Evolutionary conservation across 495 filamentous ascomycete genomes (phyloP).

Genomic region (Hyaloscypha variabilis): DNA sequence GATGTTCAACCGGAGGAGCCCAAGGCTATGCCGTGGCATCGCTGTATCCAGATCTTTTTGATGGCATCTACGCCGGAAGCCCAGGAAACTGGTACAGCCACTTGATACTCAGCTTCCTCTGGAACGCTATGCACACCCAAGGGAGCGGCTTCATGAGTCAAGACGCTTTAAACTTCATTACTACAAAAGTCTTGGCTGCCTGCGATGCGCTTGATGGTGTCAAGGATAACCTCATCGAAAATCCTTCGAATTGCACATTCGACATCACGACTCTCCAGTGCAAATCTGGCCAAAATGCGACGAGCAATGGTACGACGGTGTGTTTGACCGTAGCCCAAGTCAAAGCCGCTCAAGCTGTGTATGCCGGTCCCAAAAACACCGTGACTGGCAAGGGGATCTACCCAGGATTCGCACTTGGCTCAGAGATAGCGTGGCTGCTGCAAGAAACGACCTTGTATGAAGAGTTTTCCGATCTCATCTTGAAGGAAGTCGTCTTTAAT

Average conservation of each 20-base stretch:
- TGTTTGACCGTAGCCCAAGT: conserved; percentile 39
- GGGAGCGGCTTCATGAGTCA: conserved; percentile 32
- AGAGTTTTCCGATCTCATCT: conserved; percentile 43
- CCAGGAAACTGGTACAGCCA: conserved; percentile 49
- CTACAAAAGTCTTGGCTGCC: conserved; percentile 33
- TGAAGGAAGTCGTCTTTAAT: conserved; percentile 54
- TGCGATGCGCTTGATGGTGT: conserved; percentile 46
- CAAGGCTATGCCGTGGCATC: conserved; percentile 50
- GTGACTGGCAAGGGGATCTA: conserved; percentile 35
- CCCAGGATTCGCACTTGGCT: conserved; percentile 41
- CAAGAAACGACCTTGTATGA: conserved; percentile 39
- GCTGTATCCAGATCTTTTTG: conserved; percentile 43
- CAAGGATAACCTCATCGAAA: conserved; percentile 41
- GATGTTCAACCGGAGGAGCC: conserved; percentile 49
- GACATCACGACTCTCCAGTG: conserved; percentile 39
- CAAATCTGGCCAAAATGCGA: conserved; percentile 1
- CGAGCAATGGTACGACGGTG: conserved; percentile 21
- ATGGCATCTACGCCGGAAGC: conserved; percentile 44
- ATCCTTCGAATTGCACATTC: conserved; percentile 42
- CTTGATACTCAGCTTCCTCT: conserved; percentile 44
- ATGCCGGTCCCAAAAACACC: conserved; percentile 32
- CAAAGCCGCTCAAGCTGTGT: conserved; percentile 33
- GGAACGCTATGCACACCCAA: conserved; percentile 36
- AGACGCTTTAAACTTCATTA: conserved; percentile 38
- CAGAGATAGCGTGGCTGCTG: conserved; percentile 37